Conservation (phyloP, 805 yeast genomes). For the Wickerhamiella brachini region DNA sequence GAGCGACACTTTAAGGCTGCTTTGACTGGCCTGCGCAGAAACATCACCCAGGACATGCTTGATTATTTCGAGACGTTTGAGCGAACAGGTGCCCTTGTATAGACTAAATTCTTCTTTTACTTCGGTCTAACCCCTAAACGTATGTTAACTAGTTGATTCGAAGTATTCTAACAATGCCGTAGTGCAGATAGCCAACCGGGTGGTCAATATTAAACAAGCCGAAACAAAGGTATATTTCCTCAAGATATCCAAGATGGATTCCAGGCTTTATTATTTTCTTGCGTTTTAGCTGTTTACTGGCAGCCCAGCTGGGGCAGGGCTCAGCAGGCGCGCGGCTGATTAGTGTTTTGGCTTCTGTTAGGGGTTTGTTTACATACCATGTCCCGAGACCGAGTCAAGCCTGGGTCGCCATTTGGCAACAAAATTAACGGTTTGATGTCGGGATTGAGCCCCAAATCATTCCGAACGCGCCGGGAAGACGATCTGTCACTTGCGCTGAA, state of each 20-base stretch:
- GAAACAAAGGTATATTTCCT: no score
- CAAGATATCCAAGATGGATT: no score
- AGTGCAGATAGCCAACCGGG: no score
- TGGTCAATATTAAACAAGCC: no score
- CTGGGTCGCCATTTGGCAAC: conserved; percentile 3
- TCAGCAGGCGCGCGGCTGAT: no score
- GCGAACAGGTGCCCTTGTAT: neutral
- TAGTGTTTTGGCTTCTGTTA: no score
- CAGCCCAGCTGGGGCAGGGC: no score
- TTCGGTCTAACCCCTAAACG: no score
- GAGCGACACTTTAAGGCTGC: conserved; percentile 62
- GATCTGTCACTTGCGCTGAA: neutral
- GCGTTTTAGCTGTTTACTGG: no score
- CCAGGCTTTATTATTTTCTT: no score
- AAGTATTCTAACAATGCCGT: no score
- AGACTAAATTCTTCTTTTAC: neutral
- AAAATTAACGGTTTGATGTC: conserved; percentile 3
- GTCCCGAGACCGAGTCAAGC: conserved; percentile 1
- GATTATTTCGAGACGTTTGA: conserved; percentile 48
- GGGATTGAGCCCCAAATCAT: conserved; percentile 5
- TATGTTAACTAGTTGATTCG: no score
- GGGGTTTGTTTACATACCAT: conserved; percentile 1
- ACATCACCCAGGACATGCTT: conserved; percentile 78
- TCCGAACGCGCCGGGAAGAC: neutral
- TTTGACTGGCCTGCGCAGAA: conserved; percentile 49